Evolutionary conservation across 2,329 filamentous ascomycete genomes (phyloP).

Genomic region (Pseudogymnoascus sp.): DNA sequence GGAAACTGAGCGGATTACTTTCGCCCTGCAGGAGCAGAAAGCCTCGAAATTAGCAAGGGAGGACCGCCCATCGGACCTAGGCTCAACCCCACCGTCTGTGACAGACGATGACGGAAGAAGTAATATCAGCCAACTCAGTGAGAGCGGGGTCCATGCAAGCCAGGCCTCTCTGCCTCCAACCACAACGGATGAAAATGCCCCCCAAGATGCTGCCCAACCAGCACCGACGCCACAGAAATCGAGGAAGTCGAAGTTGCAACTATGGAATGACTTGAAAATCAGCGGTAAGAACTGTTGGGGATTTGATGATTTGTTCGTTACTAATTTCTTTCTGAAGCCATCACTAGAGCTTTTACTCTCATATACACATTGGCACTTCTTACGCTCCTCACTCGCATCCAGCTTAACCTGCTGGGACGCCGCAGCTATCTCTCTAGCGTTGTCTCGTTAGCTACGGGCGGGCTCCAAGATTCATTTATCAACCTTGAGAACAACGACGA

Average conservation of each 20-base stretch:
- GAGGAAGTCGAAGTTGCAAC: constrained; percentile 75
- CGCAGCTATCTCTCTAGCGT: constrained; percentile 95
- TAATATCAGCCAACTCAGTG: constrained; percentile 65
- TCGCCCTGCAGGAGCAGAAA: constrained; percentile 91
- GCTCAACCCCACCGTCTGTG: constrained; percentile 47
- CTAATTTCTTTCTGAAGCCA: constrained; percentile 44
- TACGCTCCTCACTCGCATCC: constrained; percentile 84
- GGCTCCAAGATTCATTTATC: constrained; percentile 54
- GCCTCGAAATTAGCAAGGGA: constrained; percentile 56
- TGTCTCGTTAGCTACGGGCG: constrained; percentile 74
- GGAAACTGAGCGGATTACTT: constrained; percentile 85
- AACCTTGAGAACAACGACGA: constrained; percentile 90
- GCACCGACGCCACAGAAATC: constrained; percentile 33
- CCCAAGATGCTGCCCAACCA: constrained; percentile 32
- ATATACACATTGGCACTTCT: constrained; percentile 86
- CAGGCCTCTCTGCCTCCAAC: constrained; percentile 54
- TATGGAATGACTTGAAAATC: constrained; percentile 97
- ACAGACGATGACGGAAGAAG: constrained; percentile 79
- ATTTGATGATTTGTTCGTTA: constrained; percentile 9
- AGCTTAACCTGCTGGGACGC: constrained; percentile 91
- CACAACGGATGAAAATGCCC: constrained; percentile 32
- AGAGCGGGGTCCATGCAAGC: constrained; percentile 75
- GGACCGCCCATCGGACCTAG: constrained; percentile 35
- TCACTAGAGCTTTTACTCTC: constrained; percentile 83
- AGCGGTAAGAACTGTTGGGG: constrained; percentile 54